A percentile compares a stretch with the other conserved stretches of the same genome.
These are phyloP conservation scores for Xylaria sp. DNA, from an alignment of 2,329 filamentous ascomycete genomes.

Conservation along the genomic window DNA sequence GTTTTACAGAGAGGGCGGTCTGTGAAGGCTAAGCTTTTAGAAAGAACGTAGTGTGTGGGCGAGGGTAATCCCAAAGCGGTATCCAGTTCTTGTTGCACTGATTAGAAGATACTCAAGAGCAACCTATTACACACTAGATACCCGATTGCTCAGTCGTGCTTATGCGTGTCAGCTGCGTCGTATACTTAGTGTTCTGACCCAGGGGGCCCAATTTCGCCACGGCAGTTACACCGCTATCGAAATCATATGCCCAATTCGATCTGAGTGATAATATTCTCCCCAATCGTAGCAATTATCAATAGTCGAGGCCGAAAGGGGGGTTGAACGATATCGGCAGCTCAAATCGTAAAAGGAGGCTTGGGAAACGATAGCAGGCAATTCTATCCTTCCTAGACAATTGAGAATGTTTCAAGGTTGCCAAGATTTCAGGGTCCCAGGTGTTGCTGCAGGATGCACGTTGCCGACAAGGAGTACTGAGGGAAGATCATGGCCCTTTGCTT, in stretches of 20 bases:
- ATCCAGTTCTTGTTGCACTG: neutral
- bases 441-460: constrained; percentile 29
- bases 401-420: constrained; percentile 29
- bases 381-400: constrained; percentile 17
- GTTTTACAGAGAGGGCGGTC: neutral
- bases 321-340: neutral
- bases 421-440: constrained; percentile 35
- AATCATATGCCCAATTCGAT: neutral
- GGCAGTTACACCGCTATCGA: neutral
- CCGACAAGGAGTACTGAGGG: neutral
- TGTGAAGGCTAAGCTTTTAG: neutral
- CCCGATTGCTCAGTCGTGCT: neutral
- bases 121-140: neutral
- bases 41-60: neutral
- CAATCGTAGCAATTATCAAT: too few species aligned
- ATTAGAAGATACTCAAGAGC: neutral
- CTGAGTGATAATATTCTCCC: too few species aligned
- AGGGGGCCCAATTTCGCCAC: too few species aligned
- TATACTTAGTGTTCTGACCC: neutral
- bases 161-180: constrained; percentile 11
- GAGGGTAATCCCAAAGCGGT: neutral
- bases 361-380: constrained; percentile 26
- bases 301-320: neutral
- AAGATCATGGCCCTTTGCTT: constrained; percentile 28
- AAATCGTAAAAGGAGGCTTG: constrained; percentile 11